These are phyloP conservation scores for Salix koriyanagi DNA, from an alignment of 345 rosid genomes.

Conservation along the genomic window DNA sequence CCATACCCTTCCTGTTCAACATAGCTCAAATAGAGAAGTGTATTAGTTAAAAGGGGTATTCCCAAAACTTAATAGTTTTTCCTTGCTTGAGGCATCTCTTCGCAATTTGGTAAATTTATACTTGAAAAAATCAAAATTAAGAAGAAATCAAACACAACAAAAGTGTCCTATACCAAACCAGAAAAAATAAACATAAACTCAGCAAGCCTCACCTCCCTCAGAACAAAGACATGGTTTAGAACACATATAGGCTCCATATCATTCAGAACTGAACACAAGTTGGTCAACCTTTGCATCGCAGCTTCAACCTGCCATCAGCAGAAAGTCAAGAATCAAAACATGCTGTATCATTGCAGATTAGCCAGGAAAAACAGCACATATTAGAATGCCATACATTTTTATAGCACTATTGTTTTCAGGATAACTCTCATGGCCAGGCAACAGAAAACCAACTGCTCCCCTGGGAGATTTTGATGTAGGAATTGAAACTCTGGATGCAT, in stretches of 20 bases:
- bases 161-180: neutral
- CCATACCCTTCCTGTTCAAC: neutral
- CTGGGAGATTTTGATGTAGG: conserved; percentile 78
- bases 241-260: conserved; percentile 99
- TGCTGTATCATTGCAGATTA: conserved; percentile 2
- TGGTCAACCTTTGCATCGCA: conserved; percentile 98
- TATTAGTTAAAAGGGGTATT: neutral
- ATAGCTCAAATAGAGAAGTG: neutral
- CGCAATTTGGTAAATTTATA: neutral
- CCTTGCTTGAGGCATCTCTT: neutral
- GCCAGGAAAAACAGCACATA: neutral
- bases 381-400: conserved; percentile 55
- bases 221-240: conserved; percentile 90
- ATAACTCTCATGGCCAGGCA: conserved; percentile 97
- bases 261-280: conserved; percentile 84
- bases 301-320: conserved; percentile 81
- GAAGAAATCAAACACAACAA: neutral
- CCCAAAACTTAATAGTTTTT: neutral
- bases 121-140: neutral
- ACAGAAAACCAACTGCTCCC: conserved; percentile 56
- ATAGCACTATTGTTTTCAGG: conserved; percentile 85
- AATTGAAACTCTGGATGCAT: conserved; percentile 54
- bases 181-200: neutral
- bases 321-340: conserved; percentile 10
- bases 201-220: conserved; percentile 73